Base-by-base conservation (phyloP, 352 stramenopile genomes). In the Phytopythium cucurbitacearum region DNA sequence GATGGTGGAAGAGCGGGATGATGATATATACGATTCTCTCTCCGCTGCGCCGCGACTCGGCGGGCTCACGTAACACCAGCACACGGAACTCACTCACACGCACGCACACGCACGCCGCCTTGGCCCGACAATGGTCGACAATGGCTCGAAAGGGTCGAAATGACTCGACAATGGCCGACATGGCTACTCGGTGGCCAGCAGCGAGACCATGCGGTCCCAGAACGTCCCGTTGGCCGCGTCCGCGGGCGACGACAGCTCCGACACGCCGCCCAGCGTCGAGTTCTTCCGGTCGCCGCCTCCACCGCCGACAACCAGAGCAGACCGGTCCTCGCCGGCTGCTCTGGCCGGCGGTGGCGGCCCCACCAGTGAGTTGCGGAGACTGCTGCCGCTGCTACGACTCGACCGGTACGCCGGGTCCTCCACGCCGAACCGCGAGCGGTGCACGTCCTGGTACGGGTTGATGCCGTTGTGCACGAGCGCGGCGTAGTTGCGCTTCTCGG, bases 401-500 rank as follows among this genome's bases (percentile, higher is more conserved):
- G 32, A 37, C 9, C 46, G 59, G n/a, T 45, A 60, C 8, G 56
- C 55, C 7, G 60, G 61, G 21, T 76, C 70, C 1, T 48, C 55
- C 34, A 59, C 53, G 13, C 71, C 73, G 37, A 82, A 87, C 5
- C 78, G 75, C 34, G 64, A 80, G 5, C 78, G 73, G 33, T 82
- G 71, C 15, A 65, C 72, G 34, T 85, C 73, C 39, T 76, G 58
- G 50, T 85, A 85, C 44, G 77, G 67, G 42, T 83, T 74, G 48
- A 76, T 68, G 12, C 77, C 78, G 33, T 73, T 80, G 63, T 76
- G 73, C 42, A 85, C 65, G 59, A 87, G 68, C 35, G 78, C 66
- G 32, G 71, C 72, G 15, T 89, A 90, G 51, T 87, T 89, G 32
- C 83, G 80, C 62, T 85, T 86, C 58, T 93, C 83, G 1, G 81